Evolutionary conservation across 192 early-diverging fungal species (phyloP), one percentile per base, ranked within the genome.

Genomic region (Coemansia aciculifera): DNA sequence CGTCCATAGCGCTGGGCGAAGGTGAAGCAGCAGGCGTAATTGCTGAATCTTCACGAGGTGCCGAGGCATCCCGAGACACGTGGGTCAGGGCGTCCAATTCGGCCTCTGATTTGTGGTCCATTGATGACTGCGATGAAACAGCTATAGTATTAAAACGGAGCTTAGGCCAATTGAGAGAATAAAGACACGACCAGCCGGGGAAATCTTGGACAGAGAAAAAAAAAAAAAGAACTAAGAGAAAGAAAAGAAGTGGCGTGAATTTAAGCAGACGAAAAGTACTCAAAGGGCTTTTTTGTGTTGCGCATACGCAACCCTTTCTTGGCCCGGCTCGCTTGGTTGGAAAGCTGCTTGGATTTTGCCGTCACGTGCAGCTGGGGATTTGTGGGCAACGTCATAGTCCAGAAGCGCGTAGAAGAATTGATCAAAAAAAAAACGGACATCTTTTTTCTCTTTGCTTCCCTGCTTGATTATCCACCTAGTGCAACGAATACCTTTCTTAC

Each of bases 21-120:
- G 49, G 49, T 12, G 49, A 52, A 27, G 49, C 49, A 23, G 23
- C 49, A 12, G 49, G 49, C 49, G 49, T 52, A 52, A 29, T 52
- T 12, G 24, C 48, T 66, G 13, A 54, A 57, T 40, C 51, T 52
- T 59, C 52, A 43, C 42, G 72, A 54, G 48, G 51, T 5, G 29
- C n/a, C 7, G 37, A 31, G 19, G 51, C 38, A 27, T 67, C 72
- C 23, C 29, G 34, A 10, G 66, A 52, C 39, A 62, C 3, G 15
- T 67, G 62, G 46, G 44, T 57, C 49, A 63, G 34, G 36, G 52
- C 29, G 9, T 64, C 66, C 27, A 56, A 52, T 12, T 74, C 72
- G 29, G 36, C 62, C 44, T 74, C 72, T 5, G 62, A 60, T 64
- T 48, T 64, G 51, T 62, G 54, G 44, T 68, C 66, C 72, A 74